Base-by-base conservation (phyloP, 83 land plant species). In the Thuja plicata region DNA sequence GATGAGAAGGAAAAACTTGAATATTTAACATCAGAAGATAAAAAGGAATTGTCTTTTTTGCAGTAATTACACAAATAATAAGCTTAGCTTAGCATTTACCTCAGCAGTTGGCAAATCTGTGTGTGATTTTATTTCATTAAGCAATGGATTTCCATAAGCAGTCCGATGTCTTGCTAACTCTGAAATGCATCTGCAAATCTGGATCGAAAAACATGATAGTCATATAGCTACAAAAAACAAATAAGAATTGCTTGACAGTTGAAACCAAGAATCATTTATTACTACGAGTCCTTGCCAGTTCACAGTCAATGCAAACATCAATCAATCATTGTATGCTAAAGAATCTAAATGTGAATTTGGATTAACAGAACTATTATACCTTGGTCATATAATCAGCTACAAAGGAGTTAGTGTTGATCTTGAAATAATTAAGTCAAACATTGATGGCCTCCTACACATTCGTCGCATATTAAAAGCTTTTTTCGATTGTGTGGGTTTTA, bases 161-260 rank as follows among this genome's bases (percentile, higher is more conserved):
- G 91, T 89, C 54, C 91, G 92, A 82, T 91, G 95, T 85, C 94
- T 89, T 62, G 92, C 92, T 48, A 98, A 86, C 88, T 98, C 99
- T 60, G 98, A 90, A 41, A 98, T 94, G 86, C 99, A 98, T 91
- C 92, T 97, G 91, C 99, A 98, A 34, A 98, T 91, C 99, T 98
- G 89, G 48, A 73, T 77, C 50, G 32, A 38, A 60, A 10, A 57
- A 37, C 30, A 88, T 16, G 88, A 38, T 46, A 90, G 30, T 85
- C 86, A 73, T 57, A 57, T 19, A 52, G 54, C 19, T 50, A 46
- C 8, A 3, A 24, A 43, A 48, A 84, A 8, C 41, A 43, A 43
- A 21, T 43, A 37, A 37, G 45, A n/a, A 86, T 86, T 57, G 15
- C 50, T 62, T 86, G 34, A 86, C 30, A 35, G 32, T 77, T 21